phyloP scores from a whole-genome alignment of 2,329 filamentous ascomycete species.

The Phialemoniopsis sp. region DNA sequence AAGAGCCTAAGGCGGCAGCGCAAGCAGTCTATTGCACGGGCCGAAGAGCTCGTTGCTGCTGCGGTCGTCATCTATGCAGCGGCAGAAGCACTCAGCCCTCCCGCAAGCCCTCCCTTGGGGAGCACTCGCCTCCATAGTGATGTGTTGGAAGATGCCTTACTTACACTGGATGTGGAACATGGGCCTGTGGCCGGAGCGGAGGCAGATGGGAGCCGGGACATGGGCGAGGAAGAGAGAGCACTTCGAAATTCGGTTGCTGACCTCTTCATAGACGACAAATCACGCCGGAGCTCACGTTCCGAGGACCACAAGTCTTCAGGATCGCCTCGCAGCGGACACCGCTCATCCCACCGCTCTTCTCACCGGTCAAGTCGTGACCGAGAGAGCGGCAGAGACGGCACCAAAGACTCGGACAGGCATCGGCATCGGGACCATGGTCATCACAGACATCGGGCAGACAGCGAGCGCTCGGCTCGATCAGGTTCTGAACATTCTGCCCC shows the following conservation, averaged over 20 bases:
- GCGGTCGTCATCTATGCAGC: conserved; percentile 51
- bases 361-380: conserved; percentile 23
- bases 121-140: conserved; percentile 9
- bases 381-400: conserved; percentile 20
- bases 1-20: conserved; percentile 40
- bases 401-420: conserved; percentile 6
- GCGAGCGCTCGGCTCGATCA: conserved; percentile 22
- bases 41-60: conserved; percentile 49
- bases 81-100: conserved; percentile 40
- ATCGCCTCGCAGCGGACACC: conserved; percentile 33
- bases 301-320: conserved; percentile 24
- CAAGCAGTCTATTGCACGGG: conserved; percentile 37
- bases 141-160: no score
- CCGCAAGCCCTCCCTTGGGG: conserved; percentile 25
- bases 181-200: conserved; percentile 6
- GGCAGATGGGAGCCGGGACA: conserved; percentile 13
- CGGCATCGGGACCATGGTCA: conserved; percentile 23
- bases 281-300: conserved; percentile 28
- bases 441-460: conserved; percentile 33
- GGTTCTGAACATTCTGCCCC: conserved; percentile 27
- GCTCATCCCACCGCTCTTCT: conserved; percentile 29
- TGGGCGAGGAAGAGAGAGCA: conserved; percentile 27
- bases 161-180: conserved; percentile 4
- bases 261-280: conserved; percentile 47
- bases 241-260: conserved; percentile 48